Evolutionary conservation across 2,329 filamentous ascomycete species (phyloP).

Genomic region (Ascochyta fabae): DNA sequence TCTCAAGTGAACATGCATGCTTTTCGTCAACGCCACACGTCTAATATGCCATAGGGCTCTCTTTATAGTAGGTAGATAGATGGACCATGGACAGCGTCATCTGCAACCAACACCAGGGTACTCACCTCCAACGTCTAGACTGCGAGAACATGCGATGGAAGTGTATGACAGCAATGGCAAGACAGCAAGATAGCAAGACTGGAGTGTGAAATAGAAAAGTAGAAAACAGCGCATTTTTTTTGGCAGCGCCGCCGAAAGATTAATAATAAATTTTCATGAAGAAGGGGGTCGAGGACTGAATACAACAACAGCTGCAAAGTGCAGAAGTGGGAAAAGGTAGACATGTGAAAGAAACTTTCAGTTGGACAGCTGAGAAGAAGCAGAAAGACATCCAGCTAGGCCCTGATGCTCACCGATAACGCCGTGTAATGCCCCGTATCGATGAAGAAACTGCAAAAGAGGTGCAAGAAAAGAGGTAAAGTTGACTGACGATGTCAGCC

Average conservation of each 20-base stretch:
- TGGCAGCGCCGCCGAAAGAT: not conserved
- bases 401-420: not conserved
- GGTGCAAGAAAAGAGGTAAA: not conserved
- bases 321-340: not conserved
- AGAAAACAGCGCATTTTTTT: not conserved
- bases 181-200: constrained; percentile 8
- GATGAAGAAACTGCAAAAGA: not conserved
- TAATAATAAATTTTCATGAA: constrained; percentile 1
- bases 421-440: not conserved
- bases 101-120: not conserved
- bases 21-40: not conserved
- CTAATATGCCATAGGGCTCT: not conserved
- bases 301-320: not conserved
- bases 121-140: not conserved
- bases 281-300: not conserved
- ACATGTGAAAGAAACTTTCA: not conserved
- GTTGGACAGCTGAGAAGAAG: not conserved
- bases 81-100: not conserved
- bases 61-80: not conserved
- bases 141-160: not conserved
- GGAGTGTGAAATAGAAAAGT: not conserved
- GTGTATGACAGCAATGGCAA: not conserved
- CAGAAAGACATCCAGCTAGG: not conserved
- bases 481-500: not conserved
- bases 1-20: not conserved